phyloP scores from a whole-genome alignment of 805 yeast genomes.

The Candida ortonii region DNA sequence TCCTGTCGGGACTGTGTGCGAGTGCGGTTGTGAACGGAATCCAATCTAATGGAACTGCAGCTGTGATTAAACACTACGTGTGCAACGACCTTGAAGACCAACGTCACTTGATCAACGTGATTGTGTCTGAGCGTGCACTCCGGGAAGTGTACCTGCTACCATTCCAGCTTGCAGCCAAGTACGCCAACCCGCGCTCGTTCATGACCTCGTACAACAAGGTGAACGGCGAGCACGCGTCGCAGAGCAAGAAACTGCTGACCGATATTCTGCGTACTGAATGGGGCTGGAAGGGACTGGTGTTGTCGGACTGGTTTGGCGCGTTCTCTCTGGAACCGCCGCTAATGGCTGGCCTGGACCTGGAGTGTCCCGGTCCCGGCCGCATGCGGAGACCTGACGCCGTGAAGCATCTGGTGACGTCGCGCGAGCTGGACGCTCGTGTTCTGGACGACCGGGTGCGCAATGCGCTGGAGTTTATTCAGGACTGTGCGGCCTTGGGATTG shows the following conservation, averaged over 20 bases:
- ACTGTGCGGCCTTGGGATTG: conserved; percentile 40
- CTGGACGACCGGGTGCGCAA: conserved; percentile 48
- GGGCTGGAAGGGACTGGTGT: conserved; percentile 52
- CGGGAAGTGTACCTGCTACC: conserved; percentile 65
- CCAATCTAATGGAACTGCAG: conserved; percentile 48
- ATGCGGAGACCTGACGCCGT: conserved; percentile 39
- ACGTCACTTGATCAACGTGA: conserved; percentile 45
- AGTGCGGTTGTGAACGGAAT: conserved; percentile 53
- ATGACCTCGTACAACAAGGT: conserved; percentile 65
- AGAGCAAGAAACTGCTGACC: conserved; percentile 40
- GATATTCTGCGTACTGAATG: conserved; percentile 54
- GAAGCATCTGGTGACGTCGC: conserved; percentile 40
- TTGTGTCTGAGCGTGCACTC: conserved; percentile 57
- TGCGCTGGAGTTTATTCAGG: conserved; percentile 47
- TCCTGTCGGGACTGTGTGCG: conserved; percentile 43
- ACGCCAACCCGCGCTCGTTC: conserved; percentile 49
- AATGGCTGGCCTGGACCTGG: conserved; percentile 58
- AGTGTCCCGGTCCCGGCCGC: conserved; percentile 61
- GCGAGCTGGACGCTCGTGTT: conserved; percentile 38
- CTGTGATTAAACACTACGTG: conserved; percentile 61
- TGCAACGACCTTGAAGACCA: conserved; percentile 63
- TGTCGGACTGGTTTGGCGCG: conserved; percentile 67
- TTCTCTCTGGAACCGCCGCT: conserved; percentile 46
- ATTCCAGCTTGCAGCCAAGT: conserved; percentile 55
- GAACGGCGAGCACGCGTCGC: conserved; percentile 58